Evolutionary conservation across 495 filamentous ascomycete species (phyloP), one percentile per base, ranked within the genome.

Genomic region (Talaromyces thailandensis): DNA sequence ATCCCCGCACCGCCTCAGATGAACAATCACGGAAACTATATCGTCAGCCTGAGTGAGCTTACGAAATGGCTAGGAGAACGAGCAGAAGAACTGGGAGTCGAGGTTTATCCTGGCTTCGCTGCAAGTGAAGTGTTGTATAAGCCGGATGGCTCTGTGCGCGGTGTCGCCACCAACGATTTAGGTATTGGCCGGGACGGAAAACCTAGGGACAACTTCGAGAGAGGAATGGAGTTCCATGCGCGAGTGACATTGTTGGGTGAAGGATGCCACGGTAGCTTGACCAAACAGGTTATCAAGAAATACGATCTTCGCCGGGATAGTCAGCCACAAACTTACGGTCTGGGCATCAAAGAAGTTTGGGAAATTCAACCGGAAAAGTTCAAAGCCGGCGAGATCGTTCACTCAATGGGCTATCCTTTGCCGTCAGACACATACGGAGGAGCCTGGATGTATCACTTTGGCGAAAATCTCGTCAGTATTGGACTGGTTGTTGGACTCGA

Each of bases 141-240:
- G 35, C 64, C 82, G 8, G 93, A 96, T 69, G 93, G 94, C 3
- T 89, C 88, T 2, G 94, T 99, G 35, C 88, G 86, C 73, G 94
- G 94, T 66, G 94, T 99, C 35, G 94, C 94, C 21, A 99, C 94
- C 56, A 98, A 98, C 67, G 95, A 99, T 71, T 73, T 96, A 25
- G 94, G 94, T 6, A 81, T 98, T 55, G 84, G 81, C 4, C 84
- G 92, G 29, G 81, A 87, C 64, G 93, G 93, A 14, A 88, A 89
- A 74, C 84, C 92, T 4, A 99, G 96, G 76, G 83, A 93, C 25
- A 86, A 75, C n/a, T 99, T 96, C 68, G 92, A 97, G 75, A 79
- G 94, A 56, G 94, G 94, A 48, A 99, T 99, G 94, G 94, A 96
- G 75, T 99, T 99, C 73, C 92, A 97, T 71, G 95, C 95, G 2